phyloP scores from a whole-genome alignment of 2,329 filamentous ascomycete genomes.

The Alternaria viburni region DNA sequence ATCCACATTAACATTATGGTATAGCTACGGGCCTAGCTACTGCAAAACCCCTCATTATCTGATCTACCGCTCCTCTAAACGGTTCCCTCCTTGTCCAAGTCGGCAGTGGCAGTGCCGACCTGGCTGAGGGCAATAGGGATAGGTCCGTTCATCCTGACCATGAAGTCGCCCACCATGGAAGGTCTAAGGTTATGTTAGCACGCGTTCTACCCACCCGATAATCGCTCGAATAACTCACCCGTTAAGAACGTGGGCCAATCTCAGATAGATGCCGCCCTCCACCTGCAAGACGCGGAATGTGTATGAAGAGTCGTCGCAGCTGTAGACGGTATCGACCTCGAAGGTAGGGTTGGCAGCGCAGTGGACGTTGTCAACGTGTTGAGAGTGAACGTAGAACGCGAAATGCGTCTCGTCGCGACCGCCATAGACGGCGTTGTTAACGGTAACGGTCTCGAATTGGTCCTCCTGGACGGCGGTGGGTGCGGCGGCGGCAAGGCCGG shows the following conservation, averaged over 20 bases:
- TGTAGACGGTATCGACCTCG: neutral
- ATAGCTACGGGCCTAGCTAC: neutral
- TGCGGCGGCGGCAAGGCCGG: constrained; percentile 1
- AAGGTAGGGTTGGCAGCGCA: neutral
- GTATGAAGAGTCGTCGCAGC: neutral
- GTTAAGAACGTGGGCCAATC: neutral
- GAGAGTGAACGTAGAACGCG: neutral
- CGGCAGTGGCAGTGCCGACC: neutral
- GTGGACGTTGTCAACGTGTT: neutral
- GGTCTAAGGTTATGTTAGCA: neutral
- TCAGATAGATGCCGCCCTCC: neutral
- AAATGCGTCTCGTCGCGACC: neutral
- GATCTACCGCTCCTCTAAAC: neutral
- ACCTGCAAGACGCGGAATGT: neutral
- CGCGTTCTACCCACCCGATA: neutral
- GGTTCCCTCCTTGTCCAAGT: neutral
- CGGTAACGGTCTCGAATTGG: neutral
- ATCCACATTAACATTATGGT: neutral
- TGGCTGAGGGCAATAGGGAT: neutral
- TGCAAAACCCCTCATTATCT: neutral
- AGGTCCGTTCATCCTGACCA: neutral
- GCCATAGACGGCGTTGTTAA: neutral
- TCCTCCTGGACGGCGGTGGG: neutral
- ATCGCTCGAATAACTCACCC: neutral
- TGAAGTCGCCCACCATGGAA: neutral